Base-by-base conservation (phyloP, 257 asterid genomes). In the Marsdenia floribunda region DNA sequence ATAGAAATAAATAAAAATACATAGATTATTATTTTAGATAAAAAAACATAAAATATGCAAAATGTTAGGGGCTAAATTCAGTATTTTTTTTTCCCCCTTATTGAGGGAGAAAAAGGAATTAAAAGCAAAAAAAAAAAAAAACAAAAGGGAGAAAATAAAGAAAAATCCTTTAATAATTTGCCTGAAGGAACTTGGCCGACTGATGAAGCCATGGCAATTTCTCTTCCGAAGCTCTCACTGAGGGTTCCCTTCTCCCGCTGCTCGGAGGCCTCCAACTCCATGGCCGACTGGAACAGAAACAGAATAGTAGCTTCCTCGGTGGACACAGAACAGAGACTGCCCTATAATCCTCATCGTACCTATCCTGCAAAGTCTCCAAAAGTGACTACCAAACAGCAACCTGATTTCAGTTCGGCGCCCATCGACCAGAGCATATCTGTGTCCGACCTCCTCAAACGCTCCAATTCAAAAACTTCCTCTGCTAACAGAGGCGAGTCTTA, bases 321-420 rank as follows among this genome's bases (percentile, higher is more conserved):
- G 47, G 97, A 94, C 84, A 87, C 85, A 26, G 82, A 63, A 40
- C 93, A 94, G 68, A 82, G 99, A 54, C 80, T 88, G 22, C 78
- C 96, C 0, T 90, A 94, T 83, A 88, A 84, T 71, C 99, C 90
- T 40, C 97, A 92, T 46, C 97, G 97, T 22, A 94, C 99, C 1
- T 81, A 82, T 70, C 91, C 93, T 1, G 85, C 86, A 70, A 87
- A 86, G 55, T 76, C 85, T 6, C 83, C 71, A 35, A 78, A 78
- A 72, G 12, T 38, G 6, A 58, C 19, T 38, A 75, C 18, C 24
- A 75, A 75, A 71, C 50, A 75, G 46, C 75, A 38, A 72, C 54
- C 68, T 29, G 53, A 76, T 68, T 71, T 61, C 40, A 58, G 71
- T 29, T 63, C 91, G 49, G 64, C 76, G 60, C 63, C 80, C 60